These are phyloP conservation scores for Pyricularia sp. DNA, from an alignment of 2,329 filamentous ascomycete genomes.

Conservation along the genomic window DNA sequence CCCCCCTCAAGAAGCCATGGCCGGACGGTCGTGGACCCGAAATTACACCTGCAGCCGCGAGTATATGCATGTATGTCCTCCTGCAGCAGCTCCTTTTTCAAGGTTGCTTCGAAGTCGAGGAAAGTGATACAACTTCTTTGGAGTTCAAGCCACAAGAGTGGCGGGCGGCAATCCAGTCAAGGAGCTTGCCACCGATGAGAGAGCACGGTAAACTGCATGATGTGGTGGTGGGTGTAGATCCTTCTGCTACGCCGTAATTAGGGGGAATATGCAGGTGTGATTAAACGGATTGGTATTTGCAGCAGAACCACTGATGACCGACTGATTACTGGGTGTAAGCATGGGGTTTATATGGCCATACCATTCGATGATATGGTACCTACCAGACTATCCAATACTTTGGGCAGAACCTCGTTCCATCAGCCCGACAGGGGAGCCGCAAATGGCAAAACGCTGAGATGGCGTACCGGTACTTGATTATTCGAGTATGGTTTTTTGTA, in stretches of 20 bases:
- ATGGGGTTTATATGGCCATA: neutral
- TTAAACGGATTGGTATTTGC: neutral
- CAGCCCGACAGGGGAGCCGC: neutral
- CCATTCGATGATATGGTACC: neutral
- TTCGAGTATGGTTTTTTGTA: neutral
- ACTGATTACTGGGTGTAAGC: neutral
- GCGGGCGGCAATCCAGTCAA: neutral
- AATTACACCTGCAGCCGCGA: neutral
- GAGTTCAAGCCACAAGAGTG: neutral
- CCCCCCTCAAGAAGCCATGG: neutral
- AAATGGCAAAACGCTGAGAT: neutral
- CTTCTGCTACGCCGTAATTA: neutral
- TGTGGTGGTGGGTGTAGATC: neutral
- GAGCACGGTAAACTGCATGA: neutral
- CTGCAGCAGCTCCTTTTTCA: neutral
- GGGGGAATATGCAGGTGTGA: neutral
- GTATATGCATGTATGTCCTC: neutral
- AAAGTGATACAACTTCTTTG: neutral
- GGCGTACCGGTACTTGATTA: neutral
- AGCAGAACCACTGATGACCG: neutral
- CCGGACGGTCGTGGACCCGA: neutral
- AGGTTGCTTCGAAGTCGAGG: neutral
- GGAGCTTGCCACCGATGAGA: neutral
- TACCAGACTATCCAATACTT: neutral
- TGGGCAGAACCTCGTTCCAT: neutral